Percentiles rank a stretch among this genome's conserved stretches.
Evolutionary conservation across 2,329 filamentous ascomycete species (phyloP).

Genomic region (Elsinoe necatrix): DNA sequence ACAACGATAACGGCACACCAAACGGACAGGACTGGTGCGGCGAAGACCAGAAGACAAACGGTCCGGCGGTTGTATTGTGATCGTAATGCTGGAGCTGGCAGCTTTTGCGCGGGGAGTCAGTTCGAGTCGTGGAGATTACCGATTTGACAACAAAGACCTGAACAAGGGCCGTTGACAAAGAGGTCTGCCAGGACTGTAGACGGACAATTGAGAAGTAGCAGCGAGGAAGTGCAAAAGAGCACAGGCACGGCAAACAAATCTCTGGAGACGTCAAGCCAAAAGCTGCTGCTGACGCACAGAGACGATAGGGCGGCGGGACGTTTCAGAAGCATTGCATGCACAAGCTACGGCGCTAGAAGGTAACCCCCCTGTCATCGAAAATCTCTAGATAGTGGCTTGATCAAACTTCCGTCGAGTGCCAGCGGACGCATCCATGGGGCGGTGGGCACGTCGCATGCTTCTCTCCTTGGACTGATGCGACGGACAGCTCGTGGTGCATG

Average conservation of each 20-base stretch:
- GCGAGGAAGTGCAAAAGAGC: neutral
- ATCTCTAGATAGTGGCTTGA: slow-evolving; percentile 1
- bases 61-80: neutral
- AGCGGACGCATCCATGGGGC: neutral
- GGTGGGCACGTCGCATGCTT: neutral
- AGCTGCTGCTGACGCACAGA: slow-evolving; percentile 8
- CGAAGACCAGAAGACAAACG: neutral
- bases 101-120: neutral
- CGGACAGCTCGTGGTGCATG: too few species aligned
- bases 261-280: neutral
- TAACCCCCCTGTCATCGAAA: neutral
- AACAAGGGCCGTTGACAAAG: neutral
- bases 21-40: slow-evolving; percentile 6
- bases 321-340: slow-evolving; percentile 14
- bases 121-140: neutral
- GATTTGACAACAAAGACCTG: neutral
- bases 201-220: neutral
- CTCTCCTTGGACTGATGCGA: neutral
- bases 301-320: slow-evolving; percentile 6
- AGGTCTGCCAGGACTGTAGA: neutral
- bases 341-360: slow-evolving; percentile 10
- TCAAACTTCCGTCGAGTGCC: slow-evolving; percentile 1
- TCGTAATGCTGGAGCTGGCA: neutral
- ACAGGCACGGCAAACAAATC: slow-evolving; percentile 1
- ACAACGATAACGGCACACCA: neutral